Percentiles rank a stretch among this genome's conserved stretches.
phyloP scores from a whole-genome alignment of 371 early-diverging fungal genomes.

The Mucor saturninus region DNA sequence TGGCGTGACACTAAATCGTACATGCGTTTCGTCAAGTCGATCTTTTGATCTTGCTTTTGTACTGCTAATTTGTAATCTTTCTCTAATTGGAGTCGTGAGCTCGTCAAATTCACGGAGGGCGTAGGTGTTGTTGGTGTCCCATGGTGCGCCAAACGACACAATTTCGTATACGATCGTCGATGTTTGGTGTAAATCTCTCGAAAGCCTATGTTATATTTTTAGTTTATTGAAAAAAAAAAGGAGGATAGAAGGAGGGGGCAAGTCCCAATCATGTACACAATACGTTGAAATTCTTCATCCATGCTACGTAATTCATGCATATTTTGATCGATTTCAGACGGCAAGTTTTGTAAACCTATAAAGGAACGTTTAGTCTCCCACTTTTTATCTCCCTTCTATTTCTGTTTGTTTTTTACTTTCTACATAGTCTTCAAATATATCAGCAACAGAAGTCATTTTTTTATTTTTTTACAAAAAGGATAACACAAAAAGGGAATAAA shows the following conservation, averaged over 20 bases:
- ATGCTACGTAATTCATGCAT: slow-evolving; percentile 59
- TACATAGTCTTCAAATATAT: slow-evolving; percentile 58
- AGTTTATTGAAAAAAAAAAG: too few species aligned
- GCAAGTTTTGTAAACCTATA: slow-evolving; percentile 53
- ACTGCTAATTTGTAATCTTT: slow-evolving; percentile 52
- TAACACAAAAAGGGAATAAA: too few species aligned
- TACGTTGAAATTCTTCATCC: slow-evolving; percentile 58
- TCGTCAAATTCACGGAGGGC: slow-evolving; percentile 25
- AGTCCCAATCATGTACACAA: slow-evolving; percentile 2
- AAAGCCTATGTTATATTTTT: slow-evolving; percentile 11
- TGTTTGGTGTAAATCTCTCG: slow-evolving; percentile 32
- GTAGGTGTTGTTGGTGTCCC: background rate
- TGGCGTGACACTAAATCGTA: slow-evolving; percentile 54
- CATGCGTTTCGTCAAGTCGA: slow-evolving; percentile 53
- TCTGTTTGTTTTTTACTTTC: slow-evolving; percentile 38
- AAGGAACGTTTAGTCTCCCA: background rate
- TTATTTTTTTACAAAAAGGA: too few species aligned
- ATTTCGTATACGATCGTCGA: slow-evolving; percentile 23
- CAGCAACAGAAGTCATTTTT: slow-evolving; percentile 38
- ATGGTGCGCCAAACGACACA: slow-evolving; percentile 11
- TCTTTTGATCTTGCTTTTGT: slow-evolving; percentile 58
- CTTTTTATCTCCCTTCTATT: background rate
- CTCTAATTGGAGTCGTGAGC: slow-evolving; percentile 41
- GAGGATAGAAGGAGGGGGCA: too few species aligned
- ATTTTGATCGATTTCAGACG: slow-evolving; percentile 57